A percentile compares a stretch with the other conserved stretches of the same genome.
phyloP scores from a whole-genome alignment of 352 stramenopile species.

The Pythium dissimile region DNA sequence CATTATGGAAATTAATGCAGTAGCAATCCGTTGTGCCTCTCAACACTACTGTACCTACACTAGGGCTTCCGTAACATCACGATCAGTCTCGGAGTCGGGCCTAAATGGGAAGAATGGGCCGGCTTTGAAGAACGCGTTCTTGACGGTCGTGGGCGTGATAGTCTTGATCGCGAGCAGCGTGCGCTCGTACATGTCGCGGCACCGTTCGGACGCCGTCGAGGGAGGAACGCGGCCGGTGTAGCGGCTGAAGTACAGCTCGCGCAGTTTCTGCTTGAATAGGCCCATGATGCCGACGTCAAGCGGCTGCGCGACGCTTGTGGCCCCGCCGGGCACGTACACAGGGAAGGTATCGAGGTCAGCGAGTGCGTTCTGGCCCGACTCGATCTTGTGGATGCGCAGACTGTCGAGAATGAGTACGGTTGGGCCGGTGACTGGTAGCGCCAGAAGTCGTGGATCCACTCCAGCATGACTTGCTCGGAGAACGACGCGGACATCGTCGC shows the following conservation, averaged over 20 bases:
- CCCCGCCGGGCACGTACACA: slow-evolving; percentile 7
- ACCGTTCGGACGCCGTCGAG: neutral
- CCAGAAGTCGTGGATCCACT: slow-evolving; percentile 5
- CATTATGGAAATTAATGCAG: slow-evolving; percentile 4
- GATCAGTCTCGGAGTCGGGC: neutral
- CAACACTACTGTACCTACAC: neutral
- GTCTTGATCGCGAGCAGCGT: neutral
- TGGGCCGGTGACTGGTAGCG: neutral
- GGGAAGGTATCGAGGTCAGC: slow-evolving; percentile 3
- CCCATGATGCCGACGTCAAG: slow-evolving; percentile 17
- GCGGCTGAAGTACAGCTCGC: neutral
- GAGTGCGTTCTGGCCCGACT: neutral
- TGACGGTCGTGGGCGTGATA: neutral
- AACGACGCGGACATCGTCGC: neutral
- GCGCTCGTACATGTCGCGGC: slow-evolving; percentile 12
- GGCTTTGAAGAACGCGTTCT: slow-evolving; percentile 3
- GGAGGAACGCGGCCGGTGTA: neutral
- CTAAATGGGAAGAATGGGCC: slow-evolving; percentile 2
- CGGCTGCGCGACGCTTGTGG: slow-evolving; percentile 8
- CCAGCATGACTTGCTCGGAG: slow-evolving; percentile 3
- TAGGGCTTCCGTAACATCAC: neutral
- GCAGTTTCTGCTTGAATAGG: slow-evolving; percentile 1
- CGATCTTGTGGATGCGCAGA: slow-evolving; percentile 7
- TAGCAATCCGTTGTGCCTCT: neutral
- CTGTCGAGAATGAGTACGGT: slow-evolving; percentile 12